Evolutionary conservation across 2,329 filamentous ascomycete species (phyloP), one percentile per base, ranked within the genome.

Genomic region (Trichoderma sp.): DNA sequence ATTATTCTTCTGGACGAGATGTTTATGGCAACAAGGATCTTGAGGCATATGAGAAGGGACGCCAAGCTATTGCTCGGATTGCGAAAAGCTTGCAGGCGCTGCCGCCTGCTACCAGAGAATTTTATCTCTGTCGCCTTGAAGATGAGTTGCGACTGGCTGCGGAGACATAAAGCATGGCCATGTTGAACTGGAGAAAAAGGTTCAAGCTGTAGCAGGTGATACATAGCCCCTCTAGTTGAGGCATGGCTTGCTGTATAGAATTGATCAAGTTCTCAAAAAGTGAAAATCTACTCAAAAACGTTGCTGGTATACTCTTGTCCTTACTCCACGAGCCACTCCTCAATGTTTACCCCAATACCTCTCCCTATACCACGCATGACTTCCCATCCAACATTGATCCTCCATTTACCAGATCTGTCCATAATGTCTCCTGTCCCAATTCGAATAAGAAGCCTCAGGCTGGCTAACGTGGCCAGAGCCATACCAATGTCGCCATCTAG

Each of bases 11-110:
- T 1, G 93, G 93, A 1, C 86, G 89, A 71, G 93, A 97, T 76
- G 90, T 97, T 0, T 97, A 97, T 75, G 93, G 92, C 1, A 97
- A 97, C 75, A 84, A 92, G 45, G 94, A 97, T 77, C 78, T 97
- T 59, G 90, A 90, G 45, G 91, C 90, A 1, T 97, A 96, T 75
- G 92, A 97, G 76, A 93, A 91, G 73, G 92, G 91, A 0, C 84
- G 93, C 63, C 84, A 86, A 70, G 91, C 94, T 73, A 79, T 96
- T 6, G 83, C 86, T 53, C 89, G 87, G 71, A 89, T 97, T 29
- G 79, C 81, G 0, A 87, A 84, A 69, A 83, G 83, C 2, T 93
- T 94, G 74, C 84, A 85, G 45, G 86, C 82, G 10, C 71, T 94
- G 32, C 90, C 92, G 3, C 76, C 78, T 29, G 89, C 91, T 72